Evolutionary conservation across 1,284 basidiomycete genomes (phyloP).

Genomic region (Pterula multifida): DNA sequence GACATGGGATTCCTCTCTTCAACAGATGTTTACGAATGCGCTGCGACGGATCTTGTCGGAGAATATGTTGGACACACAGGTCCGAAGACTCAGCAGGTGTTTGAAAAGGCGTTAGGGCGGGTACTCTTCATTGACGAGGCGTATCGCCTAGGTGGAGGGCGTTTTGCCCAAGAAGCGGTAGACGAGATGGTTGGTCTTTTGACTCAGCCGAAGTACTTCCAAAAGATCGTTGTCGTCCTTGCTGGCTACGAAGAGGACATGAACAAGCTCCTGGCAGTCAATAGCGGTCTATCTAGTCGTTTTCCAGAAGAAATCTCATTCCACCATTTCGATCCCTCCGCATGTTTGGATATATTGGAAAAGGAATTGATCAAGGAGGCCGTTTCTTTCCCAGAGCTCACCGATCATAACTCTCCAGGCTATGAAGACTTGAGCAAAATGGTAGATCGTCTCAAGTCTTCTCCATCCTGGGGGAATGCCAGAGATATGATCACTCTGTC

Average conservation of each 20-base stretch:
- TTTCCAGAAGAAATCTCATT: constrained; percentile 14
- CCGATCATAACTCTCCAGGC: constrained; percentile 7
- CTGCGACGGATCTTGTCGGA: constrained; percentile 34
- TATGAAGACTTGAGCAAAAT: constrained; percentile 12
- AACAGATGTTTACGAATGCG: constrained; percentile 45
- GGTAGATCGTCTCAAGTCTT: constrained; percentile 12
- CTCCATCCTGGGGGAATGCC: constrained; percentile 23
- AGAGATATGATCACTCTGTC: constrained; percentile 19
- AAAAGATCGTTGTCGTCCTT: constrained; percentile 14
- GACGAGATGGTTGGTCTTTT: constrained; percentile 14
- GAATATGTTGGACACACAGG: constrained; percentile 20
- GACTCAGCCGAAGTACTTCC: constrained; percentile 11
- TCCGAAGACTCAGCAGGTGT: constrained; percentile 19
- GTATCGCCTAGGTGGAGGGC: constrained; percentile 17
- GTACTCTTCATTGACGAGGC: constrained; percentile 25
- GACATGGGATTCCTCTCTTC: constrained; percentile 53
- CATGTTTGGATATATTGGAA: constrained; percentile 10
- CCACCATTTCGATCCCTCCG: constrained; percentile 8
- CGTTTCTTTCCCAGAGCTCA: constrained; percentile 10
- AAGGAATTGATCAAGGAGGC: constrained; percentile 5
- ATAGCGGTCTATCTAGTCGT: constrained; percentile 13
- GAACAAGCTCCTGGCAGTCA: constrained; percentile 12
- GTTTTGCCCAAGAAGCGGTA: constrained; percentile 14
- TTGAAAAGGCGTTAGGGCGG: constrained; percentile 20
- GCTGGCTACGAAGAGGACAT: constrained; percentile 15